Evolutionary conservation across 345 rosid genomes (phyloP).

Genomic region (Eucalyptus polyanthemos): DNA sequence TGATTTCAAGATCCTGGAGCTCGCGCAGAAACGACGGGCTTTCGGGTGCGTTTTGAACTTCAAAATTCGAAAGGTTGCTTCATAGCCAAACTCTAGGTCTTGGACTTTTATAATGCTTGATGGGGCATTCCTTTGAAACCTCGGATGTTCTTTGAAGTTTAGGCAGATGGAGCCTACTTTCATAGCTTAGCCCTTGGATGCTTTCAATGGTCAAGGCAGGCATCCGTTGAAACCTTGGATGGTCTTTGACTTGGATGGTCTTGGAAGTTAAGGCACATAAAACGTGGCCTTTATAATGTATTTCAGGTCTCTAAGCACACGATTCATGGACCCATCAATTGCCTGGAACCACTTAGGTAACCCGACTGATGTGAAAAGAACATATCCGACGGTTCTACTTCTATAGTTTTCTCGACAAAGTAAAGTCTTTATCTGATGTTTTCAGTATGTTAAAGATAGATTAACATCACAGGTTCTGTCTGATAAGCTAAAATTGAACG

Average conservation of each 20-base stretch:
- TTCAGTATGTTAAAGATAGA: not conserved
- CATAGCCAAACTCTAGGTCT: not conserved
- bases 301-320: not conserved
- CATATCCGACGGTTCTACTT: not conserved
- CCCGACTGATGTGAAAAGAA: not conserved
- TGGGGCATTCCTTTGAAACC: not conserved
- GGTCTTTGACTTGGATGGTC: not conserved
- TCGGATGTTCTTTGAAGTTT: not conserved
- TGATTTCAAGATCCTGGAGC: not conserved
- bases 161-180: not conserved
- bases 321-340: not conserved
- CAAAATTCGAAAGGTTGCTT: not conserved
- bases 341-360: not conserved
- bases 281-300: not conserved
- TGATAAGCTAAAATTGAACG: not conserved
- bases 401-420: not conserved
- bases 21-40: not conserved
- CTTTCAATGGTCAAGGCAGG: not conserved
- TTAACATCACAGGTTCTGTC: not conserved
- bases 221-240: not conserved
- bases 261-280: not conserved
- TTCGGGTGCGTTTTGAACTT: not conserved
- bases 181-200: not conserved
- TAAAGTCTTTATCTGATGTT: not conserved
- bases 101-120: not conserved